These are phyloP conservation scores for Hypholoma sublateritium DNA, from an alignment of 768 basidiomycete species.

Conservation along the genomic window DNA sequence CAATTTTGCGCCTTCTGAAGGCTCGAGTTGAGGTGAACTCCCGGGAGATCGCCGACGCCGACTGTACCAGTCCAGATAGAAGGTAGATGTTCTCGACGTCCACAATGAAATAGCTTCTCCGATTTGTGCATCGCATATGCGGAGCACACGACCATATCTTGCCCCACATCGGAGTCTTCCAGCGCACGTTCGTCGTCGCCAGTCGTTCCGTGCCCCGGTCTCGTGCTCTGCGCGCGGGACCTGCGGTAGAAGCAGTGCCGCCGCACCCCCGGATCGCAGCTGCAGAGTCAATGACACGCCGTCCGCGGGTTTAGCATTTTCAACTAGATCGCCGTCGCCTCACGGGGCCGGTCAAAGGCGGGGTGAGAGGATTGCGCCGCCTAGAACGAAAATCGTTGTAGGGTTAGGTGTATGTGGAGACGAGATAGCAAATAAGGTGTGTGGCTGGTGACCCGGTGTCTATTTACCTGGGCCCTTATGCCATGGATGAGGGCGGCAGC, in stretches of 20 bases:
- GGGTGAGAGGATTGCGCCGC: background rate
- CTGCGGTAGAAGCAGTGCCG: conserved; percentile 1
- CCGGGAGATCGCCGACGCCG: no score
- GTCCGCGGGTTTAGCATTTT: background rate
- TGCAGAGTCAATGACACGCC: background rate
- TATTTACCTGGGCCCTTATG: background rate
- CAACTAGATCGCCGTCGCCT: background rate
- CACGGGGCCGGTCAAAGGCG: background rate
- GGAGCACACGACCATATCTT: no score
- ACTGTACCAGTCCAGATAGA: no score
- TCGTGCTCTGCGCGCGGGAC: background rate
- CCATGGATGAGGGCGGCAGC: no score
- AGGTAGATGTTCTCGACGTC: no score
- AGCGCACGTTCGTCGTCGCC: no score
- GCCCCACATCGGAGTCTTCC: no score
- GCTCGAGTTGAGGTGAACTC: no score
- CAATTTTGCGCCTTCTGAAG: no score
- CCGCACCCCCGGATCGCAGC: background rate
- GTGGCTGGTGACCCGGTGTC: background rate
- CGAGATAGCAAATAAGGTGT: background rate
- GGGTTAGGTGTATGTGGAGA: background rate
- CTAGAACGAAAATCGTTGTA: background rate
- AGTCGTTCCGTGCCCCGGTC: no score
- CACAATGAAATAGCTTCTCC: no score
- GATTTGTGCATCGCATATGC: no score